Conservation (phyloP, 208 protist species). For the Leishmania tarentolae region DNA sequence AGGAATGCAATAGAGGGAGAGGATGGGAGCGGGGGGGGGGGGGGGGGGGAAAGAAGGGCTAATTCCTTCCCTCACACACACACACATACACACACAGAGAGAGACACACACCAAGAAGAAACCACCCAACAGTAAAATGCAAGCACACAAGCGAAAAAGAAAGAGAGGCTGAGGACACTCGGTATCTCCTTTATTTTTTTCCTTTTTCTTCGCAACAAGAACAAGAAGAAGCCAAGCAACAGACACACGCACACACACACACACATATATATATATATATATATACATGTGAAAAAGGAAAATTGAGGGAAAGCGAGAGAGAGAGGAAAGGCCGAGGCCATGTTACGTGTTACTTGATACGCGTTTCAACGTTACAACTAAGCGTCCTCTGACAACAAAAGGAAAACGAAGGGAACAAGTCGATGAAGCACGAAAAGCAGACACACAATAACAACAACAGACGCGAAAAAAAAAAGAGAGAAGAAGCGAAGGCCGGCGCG, state of each 20-base stretch:
- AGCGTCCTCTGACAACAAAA: neutral
- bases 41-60: neutral
- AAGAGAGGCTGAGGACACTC: neutral
- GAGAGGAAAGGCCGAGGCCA: neutral
- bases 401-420: neutral
- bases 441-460: neutral
- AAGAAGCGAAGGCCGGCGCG: no score
- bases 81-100: neutral
- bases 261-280: neutral
- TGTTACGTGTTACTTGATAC: neutral
- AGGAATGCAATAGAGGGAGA: no score
- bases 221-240: neutral
- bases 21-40: neutral
- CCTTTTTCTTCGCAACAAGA: neutral
- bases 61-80: neutral
- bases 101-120: no score
- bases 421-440: neutral
- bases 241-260: neutral
- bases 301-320: neutral
- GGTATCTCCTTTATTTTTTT: neutral
- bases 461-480: neutral
- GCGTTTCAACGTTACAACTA: neutral
- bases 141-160: neutral
- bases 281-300: neutral
- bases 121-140: neutral